phyloP scores from a whole-genome alignment of 805 yeast species.

The Ogataea sp. region DNA sequence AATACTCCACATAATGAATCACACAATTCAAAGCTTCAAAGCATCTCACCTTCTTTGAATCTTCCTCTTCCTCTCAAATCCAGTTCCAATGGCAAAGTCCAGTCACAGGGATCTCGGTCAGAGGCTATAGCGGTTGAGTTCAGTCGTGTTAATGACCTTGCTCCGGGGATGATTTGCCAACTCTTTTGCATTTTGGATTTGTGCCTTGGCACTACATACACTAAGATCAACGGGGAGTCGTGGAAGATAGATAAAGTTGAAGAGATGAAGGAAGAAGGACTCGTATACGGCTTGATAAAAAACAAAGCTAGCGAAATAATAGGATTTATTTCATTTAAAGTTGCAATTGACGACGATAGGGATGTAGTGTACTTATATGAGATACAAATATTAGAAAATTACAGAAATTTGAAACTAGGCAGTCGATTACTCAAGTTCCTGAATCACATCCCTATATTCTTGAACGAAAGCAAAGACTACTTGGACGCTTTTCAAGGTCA shows the following conservation, averaged over 20 bases:
- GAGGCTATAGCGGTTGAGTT: neutral
- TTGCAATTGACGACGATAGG: constrained; percentile 31
- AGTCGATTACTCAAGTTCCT: constrained; percentile 26
- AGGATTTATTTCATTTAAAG: constrained; percentile 39
- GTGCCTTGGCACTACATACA: constrained; percentile 19
- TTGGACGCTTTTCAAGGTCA: neutral
- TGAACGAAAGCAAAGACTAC: constrained; percentile 7
- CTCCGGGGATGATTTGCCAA: neutral
- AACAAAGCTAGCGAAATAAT: constrained; percentile 10
- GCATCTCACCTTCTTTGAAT: too few relatives aligned
- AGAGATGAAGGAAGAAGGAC: constrained; percentile 41
- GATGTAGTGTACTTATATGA: constrained; percentile 47
- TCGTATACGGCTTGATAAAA: constrained; percentile 35
- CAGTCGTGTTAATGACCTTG: neutral
- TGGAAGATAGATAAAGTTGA: constrained; percentile 34
- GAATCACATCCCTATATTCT: constrained; percentile 21
- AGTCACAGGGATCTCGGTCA: neutral
- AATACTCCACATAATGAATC: too few relatives aligned
- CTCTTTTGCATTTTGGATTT: constrained; percentile 17
- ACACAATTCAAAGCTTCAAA: too few relatives aligned
- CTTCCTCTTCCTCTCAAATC: too few relatives aligned
- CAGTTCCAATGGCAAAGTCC: too few relatives aligned
- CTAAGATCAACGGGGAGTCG: constrained; percentile 22
- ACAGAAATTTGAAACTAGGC: constrained; percentile 33
- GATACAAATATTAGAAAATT: constrained; percentile 35